Percentiles rank a stretch among this genome's conserved stretches.
Evolutionary conservation across 2,329 filamentous ascomycete species (phyloP).

Genomic region (Fusarium compactum): DNA sequence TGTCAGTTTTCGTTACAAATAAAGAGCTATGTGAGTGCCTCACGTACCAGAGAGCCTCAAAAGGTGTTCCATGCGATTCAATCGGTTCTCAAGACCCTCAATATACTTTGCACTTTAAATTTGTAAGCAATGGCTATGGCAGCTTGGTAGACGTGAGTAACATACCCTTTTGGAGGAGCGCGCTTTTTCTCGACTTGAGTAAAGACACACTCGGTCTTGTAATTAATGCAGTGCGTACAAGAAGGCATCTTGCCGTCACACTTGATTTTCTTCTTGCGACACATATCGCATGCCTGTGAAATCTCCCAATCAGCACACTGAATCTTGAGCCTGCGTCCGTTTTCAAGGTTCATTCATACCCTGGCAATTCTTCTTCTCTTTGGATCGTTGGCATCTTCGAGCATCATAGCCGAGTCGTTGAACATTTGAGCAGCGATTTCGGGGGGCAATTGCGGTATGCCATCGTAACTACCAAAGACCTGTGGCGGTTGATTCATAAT

Average conservation of each 20-base stretch:
- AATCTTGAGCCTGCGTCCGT: slow-evolving; percentile 4
- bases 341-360: slow-evolving; percentile 64
- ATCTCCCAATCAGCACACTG: slow-evolving; percentile 30
- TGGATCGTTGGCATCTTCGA: slow-evolving; percentile 80
- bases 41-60: slow-evolving; percentile 79
- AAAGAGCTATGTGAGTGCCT: background rate
- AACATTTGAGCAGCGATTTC: slow-evolving; percentile 72
- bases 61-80: slow-evolving; percentile 95
- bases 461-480: slow-evolving; percentile 76
- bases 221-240: slow-evolving; percentile 96
- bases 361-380: slow-evolving; percentile 91
- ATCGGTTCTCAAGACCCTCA: slow-evolving; percentile 92
- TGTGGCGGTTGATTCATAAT: slow-evolving; percentile 76
- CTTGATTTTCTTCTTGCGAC: slow-evolving; percentile 96
- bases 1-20: slow-evolving; percentile 18
- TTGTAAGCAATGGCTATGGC: slow-evolving; percentile 36
- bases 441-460: slow-evolving; percentile 66
- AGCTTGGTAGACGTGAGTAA: background rate
- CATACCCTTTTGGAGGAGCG: slow-evolving; percentile 93
- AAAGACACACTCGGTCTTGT: slow-evolving; percentile 97
- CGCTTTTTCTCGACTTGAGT: slow-evolving; percentile 99
- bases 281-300: slow-evolving; percentile 90
- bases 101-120: slow-evolving; percentile 89
- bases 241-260: slow-evolving; percentile 96
- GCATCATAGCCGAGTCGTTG: slow-evolving; percentile 65